These are phyloP conservation scores for Boletellus deceptivus DNA, from an alignment of 1,284 basidiomycete genomes.

Conservation along the genomic window DNA sequence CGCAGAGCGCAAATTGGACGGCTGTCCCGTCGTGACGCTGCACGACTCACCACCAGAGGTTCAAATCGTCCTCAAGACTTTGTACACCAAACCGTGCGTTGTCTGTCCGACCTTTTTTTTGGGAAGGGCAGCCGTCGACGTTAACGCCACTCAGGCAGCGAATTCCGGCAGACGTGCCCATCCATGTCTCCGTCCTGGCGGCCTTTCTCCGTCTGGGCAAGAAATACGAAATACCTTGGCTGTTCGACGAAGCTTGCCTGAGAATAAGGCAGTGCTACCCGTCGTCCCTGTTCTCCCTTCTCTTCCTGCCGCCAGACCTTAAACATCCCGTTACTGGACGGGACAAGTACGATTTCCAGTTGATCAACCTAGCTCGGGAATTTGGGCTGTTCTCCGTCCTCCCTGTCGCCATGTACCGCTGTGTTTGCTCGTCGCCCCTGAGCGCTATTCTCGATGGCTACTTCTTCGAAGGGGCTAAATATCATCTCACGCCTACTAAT, in stretches of 20 bases:
- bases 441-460: conserved; percentile 26
- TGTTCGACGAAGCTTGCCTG: conserved; percentile 25
- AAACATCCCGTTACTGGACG: conserved; percentile 20
- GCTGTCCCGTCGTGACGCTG: conserved; percentile 24
- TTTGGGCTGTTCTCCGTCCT: conserved; percentile 24
- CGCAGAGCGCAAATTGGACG: conserved; percentile 20
- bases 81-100: conserved; percentile 27
- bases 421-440: conserved; percentile 18
- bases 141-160: conserved; percentile 21
- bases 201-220: conserved; percentile 27
- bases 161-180: conserved; percentile 17
- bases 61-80: conserved; percentile 27
- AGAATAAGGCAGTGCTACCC: conserved; percentile 26
- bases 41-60: conserved; percentile 23
- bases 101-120: conserved; percentile 5
- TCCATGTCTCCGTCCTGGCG: conserved; percentile 21
- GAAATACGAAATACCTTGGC: conserved; percentile 27
- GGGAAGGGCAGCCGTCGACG: neutral
- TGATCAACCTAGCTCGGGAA: conserved; percentile 27
- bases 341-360: conserved; percentile 27
- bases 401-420: conserved; percentile 28
- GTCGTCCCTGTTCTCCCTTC: conserved; percentile 26
- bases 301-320: conserved; percentile 23
- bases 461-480: conserved; percentile 15
- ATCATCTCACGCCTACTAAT: conserved; percentile 21